phyloP scores from a whole-genome alignment of 768 basidiomycete genomes.

The Rhizopogon vinicolor region DNA sequence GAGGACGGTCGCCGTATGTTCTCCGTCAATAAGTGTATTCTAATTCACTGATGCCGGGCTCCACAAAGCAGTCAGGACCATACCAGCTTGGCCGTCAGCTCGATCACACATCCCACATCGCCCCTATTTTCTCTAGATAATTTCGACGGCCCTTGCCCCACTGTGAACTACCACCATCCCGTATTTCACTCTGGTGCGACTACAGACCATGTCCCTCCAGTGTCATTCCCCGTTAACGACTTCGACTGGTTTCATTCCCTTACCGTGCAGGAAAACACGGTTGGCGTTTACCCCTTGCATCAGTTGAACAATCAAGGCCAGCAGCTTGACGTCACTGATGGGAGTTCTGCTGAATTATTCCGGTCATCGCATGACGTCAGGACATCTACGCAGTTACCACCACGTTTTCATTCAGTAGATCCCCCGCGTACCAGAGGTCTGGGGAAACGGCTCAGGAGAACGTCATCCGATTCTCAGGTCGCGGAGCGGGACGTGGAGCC shows the following conservation, averaged over 20 bases:
- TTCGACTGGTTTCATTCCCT: background rate
- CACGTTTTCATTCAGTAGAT: background rate
- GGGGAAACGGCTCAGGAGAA: slow-evolving; percentile 1
- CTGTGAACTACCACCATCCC: background rate
- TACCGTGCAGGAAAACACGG: background rate
- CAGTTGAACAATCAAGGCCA: background rate
- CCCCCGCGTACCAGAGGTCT: background rate
- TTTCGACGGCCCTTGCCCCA: background rate
- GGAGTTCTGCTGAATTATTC: background rate
- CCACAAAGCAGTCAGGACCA: background rate
- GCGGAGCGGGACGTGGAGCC: background rate
- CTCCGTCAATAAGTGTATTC: too few species aligned
- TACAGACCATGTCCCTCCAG: background rate
- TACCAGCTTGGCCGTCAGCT: background rate
- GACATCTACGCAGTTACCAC: background rate
- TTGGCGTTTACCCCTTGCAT: background rate
- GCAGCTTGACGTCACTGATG: background rate
- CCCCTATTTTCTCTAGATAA: background rate
- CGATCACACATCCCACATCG: background rate
- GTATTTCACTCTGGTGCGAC: background rate
- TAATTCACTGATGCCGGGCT: background rate
- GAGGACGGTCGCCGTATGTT: background rate
- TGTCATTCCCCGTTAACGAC: background rate
- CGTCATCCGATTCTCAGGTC: background rate
- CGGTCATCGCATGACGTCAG: background rate